Conservation (phyloP, 306 rosid species). For the Purshia tridentata region DNA sequence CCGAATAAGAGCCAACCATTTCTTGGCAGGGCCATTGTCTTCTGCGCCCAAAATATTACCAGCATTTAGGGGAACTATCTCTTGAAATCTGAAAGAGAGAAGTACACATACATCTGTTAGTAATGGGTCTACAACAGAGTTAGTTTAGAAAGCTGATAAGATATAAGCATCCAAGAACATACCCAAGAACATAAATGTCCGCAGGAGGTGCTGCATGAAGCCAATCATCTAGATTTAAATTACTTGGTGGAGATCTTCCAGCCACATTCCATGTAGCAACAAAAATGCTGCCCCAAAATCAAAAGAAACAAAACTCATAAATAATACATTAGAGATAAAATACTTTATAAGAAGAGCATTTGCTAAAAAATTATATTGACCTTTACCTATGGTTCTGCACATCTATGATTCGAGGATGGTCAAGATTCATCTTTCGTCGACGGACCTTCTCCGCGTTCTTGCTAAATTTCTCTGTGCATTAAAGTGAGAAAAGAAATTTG, state of each 20-base stretch:
- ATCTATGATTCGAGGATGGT: slow-evolving; percentile 91
- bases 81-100: slow-evolving; percentile 77
- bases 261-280: slow-evolving; percentile 99
- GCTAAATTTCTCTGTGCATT: slow-evolving; percentile 80
- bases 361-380: slow-evolving; percentile 8
- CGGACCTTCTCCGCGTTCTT: slow-evolving; percentile 65
- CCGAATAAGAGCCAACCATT: slow-evolving; percentile 92
- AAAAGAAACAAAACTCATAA: slow-evolving; percentile 19
- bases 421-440: slow-evolving; percentile 89
- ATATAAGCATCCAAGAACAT: slow-evolving; percentile 28
- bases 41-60: slow-evolving; percentile 94
- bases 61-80: slow-evolving; percentile 98
- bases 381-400: slow-evolving; percentile 87
- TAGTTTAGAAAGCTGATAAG: slow-evolving; percentile 3
- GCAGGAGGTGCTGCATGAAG: slow-evolving; percentile 96
- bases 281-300: slow-evolving; percentile 62
- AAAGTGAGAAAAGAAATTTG: slow-evolving; percentile 12
- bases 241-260: slow-evolving; percentile 93
- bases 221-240: slow-evolving; percentile 86
- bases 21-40: slow-evolving; percentile 99
- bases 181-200: slow-evolving; percentile 99
- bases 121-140: slow-evolving; percentile 15
- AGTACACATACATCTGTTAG: slow-evolving; percentile 16
- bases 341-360: neutral
- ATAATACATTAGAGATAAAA: slow-evolving; percentile 19